Evolutionary conservation across 306 rosid genomes (phyloP).

Genomic region (Crotalaria pallida): DNA sequence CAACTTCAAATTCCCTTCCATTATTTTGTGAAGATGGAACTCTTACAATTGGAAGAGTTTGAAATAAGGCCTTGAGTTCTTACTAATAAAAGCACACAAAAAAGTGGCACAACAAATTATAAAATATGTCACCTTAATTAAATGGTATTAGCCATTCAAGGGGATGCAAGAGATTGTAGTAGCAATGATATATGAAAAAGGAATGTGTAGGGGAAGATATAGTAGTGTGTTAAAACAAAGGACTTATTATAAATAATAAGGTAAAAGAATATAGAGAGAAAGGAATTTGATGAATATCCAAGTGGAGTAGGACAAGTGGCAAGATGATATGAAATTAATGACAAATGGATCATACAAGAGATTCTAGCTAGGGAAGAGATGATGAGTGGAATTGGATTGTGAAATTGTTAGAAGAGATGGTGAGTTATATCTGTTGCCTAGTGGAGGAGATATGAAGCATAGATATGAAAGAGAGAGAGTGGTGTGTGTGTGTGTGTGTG

Average conservation of each 20-base stretch:
- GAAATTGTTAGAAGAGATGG: not conserved
- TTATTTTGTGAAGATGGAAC: constrained; percentile 15
- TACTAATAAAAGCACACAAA: no score
- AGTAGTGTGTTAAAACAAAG: not conserved
- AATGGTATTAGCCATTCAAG: not conserved
- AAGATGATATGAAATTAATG: not conserved
- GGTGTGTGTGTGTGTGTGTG: not conserved
- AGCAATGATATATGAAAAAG: not conserved
- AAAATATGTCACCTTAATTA: not conserved
- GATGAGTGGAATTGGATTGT: not conserved
- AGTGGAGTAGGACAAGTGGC: constrained; percentile 12
- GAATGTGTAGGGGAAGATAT: not conserved
- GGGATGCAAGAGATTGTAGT: not conserved
- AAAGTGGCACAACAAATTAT: no score
- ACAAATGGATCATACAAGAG: not conserved
- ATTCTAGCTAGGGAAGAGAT: not conserved
- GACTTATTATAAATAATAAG: no score
- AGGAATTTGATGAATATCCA: not conserved
- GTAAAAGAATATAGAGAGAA: not conserved
- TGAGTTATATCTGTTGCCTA: not conserved
- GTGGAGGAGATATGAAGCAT: constrained; percentile 11
- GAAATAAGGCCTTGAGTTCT: not conserved
- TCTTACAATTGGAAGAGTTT: not conserved
- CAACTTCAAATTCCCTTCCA: constrained; percentile 33
- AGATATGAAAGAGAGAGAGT: not conserved